Evolutionary conservation across 1,284 basidiomycete genomes (phyloP).

Genomic region (Cryptococcus hybrid): DNA sequence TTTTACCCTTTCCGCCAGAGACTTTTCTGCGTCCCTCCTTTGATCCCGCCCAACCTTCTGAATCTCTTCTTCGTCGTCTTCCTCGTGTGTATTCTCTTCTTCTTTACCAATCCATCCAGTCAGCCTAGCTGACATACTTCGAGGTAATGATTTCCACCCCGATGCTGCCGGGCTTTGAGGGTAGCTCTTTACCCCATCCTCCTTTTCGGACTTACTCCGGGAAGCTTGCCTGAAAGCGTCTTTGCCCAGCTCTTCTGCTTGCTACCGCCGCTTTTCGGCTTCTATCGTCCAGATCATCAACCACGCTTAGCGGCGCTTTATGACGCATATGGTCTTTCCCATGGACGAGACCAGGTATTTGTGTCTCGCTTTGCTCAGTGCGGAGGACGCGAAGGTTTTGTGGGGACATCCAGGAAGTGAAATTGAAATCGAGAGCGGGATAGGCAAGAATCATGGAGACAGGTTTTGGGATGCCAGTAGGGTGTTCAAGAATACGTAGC

Average conservation of each 20-base stretch:
- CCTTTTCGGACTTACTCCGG: conserved; percentile 23
- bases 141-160: conserved; percentile 23
- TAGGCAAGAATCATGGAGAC: conserved; percentile 76
- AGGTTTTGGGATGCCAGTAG: conserved; percentile 57
- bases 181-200: conserved; percentile 7
- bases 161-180: conserved; percentile 15
- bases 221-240: conserved; percentile 41
- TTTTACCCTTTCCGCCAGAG: conserved; percentile 49
- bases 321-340: conserved; percentile 87
- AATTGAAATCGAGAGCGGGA: conserved; percentile 85
- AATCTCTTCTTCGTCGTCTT: conserved; percentile 7
- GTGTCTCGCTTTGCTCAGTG: conserved; percentile 68
- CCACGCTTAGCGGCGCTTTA: conserved; percentile 82
- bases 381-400: conserved; percentile 77
- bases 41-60: conserved; percentile 18
- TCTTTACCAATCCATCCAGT: conserved; percentile 46
- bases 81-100: conserved; percentile 51
- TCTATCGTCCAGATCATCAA: conserved; percentile 58
- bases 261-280: conserved; percentile 46
- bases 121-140: conserved; percentile 36
- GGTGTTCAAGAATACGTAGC: conserved; percentile 73
- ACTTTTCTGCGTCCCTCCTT: conserved; percentile 49
- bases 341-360: conserved; percentile 62
- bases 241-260: conserved; percentile 55
- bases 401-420: conserved; percentile 95